Base-by-base conservation (phyloP, 495 filamentous ascomycete genomes). In the Aspergillus campestris region DNA sequence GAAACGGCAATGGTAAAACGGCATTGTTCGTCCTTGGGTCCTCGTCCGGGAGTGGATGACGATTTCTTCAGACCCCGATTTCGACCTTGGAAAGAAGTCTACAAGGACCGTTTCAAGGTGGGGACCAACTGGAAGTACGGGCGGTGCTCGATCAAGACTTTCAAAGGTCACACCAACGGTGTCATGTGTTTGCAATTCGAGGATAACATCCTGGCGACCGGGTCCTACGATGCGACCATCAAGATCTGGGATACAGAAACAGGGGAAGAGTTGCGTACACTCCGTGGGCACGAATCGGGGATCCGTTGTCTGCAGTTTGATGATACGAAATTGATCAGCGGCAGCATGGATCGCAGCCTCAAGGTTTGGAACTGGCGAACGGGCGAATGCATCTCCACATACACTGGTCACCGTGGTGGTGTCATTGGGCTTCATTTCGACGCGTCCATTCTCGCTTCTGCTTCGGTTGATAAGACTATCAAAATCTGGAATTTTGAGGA, bases 321-420 rank as follows among this genome's bases (percentile, higher is more conserved):
- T 55, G 87, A 95, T 40, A 83, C 76, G 40, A 91, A 91, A 62
- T 73, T 95, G 40, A 89, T 94, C 58, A 91, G 84, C 32, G 89
- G 87, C 15, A 83, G 82, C 51, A 64, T 94, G 39, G 89, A 95
- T 58, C 64, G 75, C 43, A 94, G 79, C 12, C 65, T 99, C 44
- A 86, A 86, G 59, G 79, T 97, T 28, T 99, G 92, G 94, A 95
- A 97, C 53, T 97, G 90, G 89, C 77, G 84, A 34, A 96, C 89
- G 0, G 92, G 92, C 35, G 80, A 87, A 54, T 94, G 86, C 57
- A 75, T 95, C 35, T 86, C 83, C 10, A 94, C 82, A 1, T 81
- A 89, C 31, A 75, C 74, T 7, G 82, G 82, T 5, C 92, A 97
- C 57, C 78, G 72, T 7, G 82, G 75, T 34, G 90, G 89, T 9